These are phyloP conservation scores for Streptanthus diversifolius DNA, from an alignment of 345 rosid species.

Conservation along the genomic window DNA sequence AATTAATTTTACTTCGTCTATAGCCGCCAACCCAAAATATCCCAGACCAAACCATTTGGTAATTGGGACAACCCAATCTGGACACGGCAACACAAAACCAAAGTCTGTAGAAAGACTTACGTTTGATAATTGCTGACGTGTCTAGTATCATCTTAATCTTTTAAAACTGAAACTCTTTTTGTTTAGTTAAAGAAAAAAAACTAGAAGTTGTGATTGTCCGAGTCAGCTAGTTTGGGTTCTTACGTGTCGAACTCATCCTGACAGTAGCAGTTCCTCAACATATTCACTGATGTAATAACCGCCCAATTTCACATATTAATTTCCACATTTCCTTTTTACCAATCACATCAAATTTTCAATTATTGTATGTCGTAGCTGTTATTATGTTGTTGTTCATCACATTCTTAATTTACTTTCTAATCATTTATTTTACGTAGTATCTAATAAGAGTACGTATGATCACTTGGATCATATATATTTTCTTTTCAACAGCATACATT, in stretches of 20 bases:
- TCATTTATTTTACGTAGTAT: background rate
- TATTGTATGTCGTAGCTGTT: background rate
- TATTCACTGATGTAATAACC: background rate
- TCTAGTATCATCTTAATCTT: background rate
- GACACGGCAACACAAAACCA: slow-evolving; percentile 21
- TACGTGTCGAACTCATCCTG: slow-evolving; percentile 35
- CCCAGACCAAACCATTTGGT: background rate
- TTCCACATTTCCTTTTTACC: slow-evolving; percentile 1
- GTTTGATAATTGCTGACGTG: slow-evolving; percentile 15
- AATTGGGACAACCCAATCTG: background rate
- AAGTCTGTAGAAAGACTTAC: background rate
- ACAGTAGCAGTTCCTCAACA: background rate
- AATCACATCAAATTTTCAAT: slow-evolving; percentile 10
- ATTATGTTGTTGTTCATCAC: background rate
- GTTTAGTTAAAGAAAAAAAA: background rate
- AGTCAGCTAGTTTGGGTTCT: slow-evolving; percentile 27
- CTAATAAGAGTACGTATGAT: background rate
- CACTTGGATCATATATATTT: background rate
- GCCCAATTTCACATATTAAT: background rate
- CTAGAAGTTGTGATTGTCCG: slow-evolving; percentile 19
- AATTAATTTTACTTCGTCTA: background rate
- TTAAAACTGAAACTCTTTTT: background rate
- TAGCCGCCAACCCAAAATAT: background rate
- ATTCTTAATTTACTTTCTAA: background rate
- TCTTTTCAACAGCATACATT: background rate